Conservation (phyloP, 352 stramenopile species). For the Globisporangium barbulae region DNA sequence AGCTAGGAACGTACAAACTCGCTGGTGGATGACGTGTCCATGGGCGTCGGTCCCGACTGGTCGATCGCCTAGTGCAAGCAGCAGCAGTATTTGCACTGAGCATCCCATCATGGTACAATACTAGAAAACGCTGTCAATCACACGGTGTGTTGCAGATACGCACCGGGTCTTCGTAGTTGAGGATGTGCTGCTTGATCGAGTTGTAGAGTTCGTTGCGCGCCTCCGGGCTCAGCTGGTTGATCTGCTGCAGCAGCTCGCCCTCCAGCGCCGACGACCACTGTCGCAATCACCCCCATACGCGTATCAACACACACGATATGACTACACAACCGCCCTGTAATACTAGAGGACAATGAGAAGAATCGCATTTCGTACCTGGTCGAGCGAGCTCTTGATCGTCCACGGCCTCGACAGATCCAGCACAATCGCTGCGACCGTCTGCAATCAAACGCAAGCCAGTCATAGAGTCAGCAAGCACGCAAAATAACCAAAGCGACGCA, state of each 20-base stretch:
- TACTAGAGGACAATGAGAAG: neutral
- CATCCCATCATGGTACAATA: no score
- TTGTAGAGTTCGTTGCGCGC: slow-evolving; percentile 58
- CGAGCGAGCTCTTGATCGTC: slow-evolving; percentile 79
- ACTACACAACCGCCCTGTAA: neutral
- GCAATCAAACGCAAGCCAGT: neutral
- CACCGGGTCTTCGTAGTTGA: slow-evolving; percentile 78
- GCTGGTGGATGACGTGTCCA: slow-evolving; percentile 48
- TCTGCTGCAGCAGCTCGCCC: slow-evolving; percentile 65
- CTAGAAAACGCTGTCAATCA: no score
- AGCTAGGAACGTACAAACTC: slow-evolving; percentile 58
- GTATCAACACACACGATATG: neutral
- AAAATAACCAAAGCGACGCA: neutral
- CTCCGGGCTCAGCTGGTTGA: slow-evolving; percentile 53
- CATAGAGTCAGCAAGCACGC: neutral
- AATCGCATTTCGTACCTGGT: slow-evolving; percentile 32
- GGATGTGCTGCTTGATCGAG: slow-evolving; percentile 66
- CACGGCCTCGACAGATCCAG: slow-evolving; percentile 72
- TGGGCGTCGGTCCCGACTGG: slow-evolving; percentile 40
- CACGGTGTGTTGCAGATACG: neutral
- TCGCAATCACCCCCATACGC: neutral
- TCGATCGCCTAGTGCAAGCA: slow-evolving; percentile 45
- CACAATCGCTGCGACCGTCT: slow-evolving; percentile 68
- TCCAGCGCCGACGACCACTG: slow-evolving; percentile 77
- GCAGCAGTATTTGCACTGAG: neutral